Base-by-base conservation (phyloP, 1,284 basidiomycete species). In the Ustilago lituana region DNA sequence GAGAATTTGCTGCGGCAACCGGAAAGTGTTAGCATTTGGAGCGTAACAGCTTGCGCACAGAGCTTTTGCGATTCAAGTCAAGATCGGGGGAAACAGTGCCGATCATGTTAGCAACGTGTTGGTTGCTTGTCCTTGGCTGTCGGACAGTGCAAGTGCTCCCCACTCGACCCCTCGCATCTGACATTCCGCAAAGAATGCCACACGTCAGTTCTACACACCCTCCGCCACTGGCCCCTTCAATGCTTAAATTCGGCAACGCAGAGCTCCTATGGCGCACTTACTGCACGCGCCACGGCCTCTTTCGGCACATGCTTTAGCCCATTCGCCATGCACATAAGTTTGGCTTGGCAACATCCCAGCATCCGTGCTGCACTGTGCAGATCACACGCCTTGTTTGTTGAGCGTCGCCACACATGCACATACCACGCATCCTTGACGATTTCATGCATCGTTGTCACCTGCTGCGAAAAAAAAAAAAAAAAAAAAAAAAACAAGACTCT, bases 81-180 rank as follows among this genome's bases (percentile, higher is more conserved):
- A n/a, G n/a, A n/a, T n/a, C n/a, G n/a, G n/a, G n/a, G n/a, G n/a
- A n/a, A n/a, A n/a, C n/a, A n/a, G n/a, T n/a, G n/a, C n/a, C n/a
- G n/a, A n/a, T n/a, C n/a, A n/a, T n/a, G n/a, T n/a, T n/a, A n/a
- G n/a, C n/a, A n/a, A n/a, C n/a, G n/a, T n/a, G n/a, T n/a, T n/a
- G n/a, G n/a, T n/a, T n/a, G n/a, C n/a, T n/a, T n/a, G n/a, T 26
- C 22, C 32, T 27, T 32, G 47, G 35, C 52, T 55, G 37, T 55
- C 52, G 9, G 33, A 54, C 39, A 60, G 37, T 44, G 58, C 52
- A 49, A 40, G 29, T n/a, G n/a, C n/a, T n/a, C n/a, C n/a, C n/a
- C n/a, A n/a, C n/a, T n/a, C 23, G 40, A n/a, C 53, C 37, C 53
- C 60, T 56, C 38, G 49, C 60, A 56, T 56, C 17, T 48, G 51